phyloP scores from a whole-genome alignment of 768 basidiomycete species.

The Aureoboletus auriporus region DNA sequence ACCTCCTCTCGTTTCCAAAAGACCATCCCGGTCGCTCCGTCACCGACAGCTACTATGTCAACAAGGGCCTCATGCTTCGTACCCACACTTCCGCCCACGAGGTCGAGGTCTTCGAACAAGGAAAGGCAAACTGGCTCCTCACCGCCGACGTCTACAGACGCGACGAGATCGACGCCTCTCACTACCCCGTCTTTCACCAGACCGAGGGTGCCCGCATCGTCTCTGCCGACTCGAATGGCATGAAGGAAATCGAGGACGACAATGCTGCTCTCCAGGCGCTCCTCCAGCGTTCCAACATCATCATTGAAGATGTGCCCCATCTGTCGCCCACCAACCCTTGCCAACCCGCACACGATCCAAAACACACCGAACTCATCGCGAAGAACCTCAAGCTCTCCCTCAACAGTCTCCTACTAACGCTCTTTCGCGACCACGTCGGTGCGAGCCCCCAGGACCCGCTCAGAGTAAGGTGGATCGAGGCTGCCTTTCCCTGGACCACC shows the following conservation, averaged over 20 bases:
- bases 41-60: slow-evolving; percentile 96
- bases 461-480: slow-evolving; percentile 93
- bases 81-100: slow-evolving; percentile 99
- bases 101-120: slow-evolving; percentile 80
- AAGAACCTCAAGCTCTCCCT: slow-evolving; percentile 85
- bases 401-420: slow-evolving; percentile 75
- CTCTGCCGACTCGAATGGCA: slow-evolving; percentile 48
- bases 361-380: slow-evolving; percentile 68
- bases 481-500: slow-evolving; percentile 96
- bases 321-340: slow-evolving; percentile 73
- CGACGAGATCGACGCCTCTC: slow-evolving; percentile 95
- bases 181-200: slow-evolving; percentile 98
- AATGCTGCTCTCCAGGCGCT: slow-evolving; percentile 58
- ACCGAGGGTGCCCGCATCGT: slow-evolving; percentile 93
- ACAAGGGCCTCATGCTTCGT: slow-evolving; percentile 84
- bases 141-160: slow-evolving; percentile 96
- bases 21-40: slow-evolving; percentile 91
- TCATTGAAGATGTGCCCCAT: slow-evolving; percentile 83
- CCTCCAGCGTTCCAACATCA: slow-evolving; percentile 68
- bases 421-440: slow-evolving; percentile 67
- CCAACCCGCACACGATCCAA: slow-evolving; percentile 74
- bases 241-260: slow-evolving; percentile 65
- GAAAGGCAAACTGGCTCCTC: slow-evolving; percentile 80
- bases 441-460: slow-evolving; percentile 63
- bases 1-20: slow-evolving; percentile 88